phyloP scores from a whole-genome alignment of 1,284 basidiomycete genomes.

The Tremellales sp. region DNA sequence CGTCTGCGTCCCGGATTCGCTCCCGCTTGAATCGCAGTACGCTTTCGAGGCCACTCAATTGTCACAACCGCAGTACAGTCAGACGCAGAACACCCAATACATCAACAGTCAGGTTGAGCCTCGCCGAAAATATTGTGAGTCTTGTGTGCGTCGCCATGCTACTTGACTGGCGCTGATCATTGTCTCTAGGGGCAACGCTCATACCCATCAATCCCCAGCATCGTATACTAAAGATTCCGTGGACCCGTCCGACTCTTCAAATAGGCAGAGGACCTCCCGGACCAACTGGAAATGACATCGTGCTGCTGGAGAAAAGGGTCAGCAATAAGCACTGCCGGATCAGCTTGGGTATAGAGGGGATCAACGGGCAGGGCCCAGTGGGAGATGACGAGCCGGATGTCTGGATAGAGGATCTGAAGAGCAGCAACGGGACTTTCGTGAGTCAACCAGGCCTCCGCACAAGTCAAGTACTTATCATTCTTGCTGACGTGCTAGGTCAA shows the following conservation, averaged over 20 bases:
- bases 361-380: slow-evolving; percentile 13
- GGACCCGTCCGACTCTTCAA: slow-evolving; percentile 34
- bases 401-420: slow-evolving; percentile 61
- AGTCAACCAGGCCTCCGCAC: slow-evolving; percentile 39
- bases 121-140: slow-evolving; percentile 46
- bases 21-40: slow-evolving; percentile 21
- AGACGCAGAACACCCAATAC: slow-evolving; percentile 32
- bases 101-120: slow-evolving; percentile 41
- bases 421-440: slow-evolving; percentile 82
- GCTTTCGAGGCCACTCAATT: slow-evolving; percentile 42
- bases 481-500: slow-evolving; percentile 59
- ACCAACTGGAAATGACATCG: slow-evolving; percentile 35
- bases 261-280: slow-evolving; percentile 38
- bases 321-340: slow-evolving; percentile 45
- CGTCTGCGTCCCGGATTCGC: slow-evolving; percentile 22
- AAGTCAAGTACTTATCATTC: not conserved
- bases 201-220: slow-evolving; percentile 41
- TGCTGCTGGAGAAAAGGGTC: slow-evolving; percentile 40
- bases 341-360: slow-evolving; percentile 30
- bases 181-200: slow-evolving; percentile 46
- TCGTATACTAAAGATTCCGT: slow-evolving; percentile 45
- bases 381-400: slow-evolving; percentile 55
- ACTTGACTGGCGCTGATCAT: not conserved
- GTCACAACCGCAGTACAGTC: slow-evolving; percentile 34
- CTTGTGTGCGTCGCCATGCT: not conserved